Base-by-base conservation (phyloP, 2,329 filamentous ascomycete species). In the Colletotrichum sp. region DNA sequence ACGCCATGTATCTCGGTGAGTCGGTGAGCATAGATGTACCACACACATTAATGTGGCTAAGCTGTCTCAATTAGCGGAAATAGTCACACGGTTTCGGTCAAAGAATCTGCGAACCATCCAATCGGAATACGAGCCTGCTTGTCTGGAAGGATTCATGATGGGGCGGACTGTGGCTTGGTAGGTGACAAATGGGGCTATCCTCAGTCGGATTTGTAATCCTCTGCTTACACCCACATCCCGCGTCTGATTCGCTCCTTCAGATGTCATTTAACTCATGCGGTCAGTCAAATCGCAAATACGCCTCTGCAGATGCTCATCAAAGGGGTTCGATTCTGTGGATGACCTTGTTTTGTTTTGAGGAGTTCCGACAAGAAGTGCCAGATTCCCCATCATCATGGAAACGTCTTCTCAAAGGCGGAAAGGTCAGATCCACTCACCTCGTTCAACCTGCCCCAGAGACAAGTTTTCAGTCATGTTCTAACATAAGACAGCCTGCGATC, bases 401-500 rank as follows among this genome's bases (percentile, higher is more conserved):
- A 79, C 76, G 13, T 80, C 79, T 65, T 82, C 81, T 48, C 79
- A 80, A 48, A 80, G 80, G 52, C 74, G 74, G 36, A 76, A 76
- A 67, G 74, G 65, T 81, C 79, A 78, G 80, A 43, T 12, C 78
- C 70, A 80, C 76, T 43, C 24, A 21, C 9, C n/a, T 52, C 6
- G 3, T 52, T 70, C 4, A 57, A 63, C 67, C 73, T 63, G 43
- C 10, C 10, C 12, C 7, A 9, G 13, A 13, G 16, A 32, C n/a
- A 21, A n/a, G 39, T 12, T 48, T 48, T n/a, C 52, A 18, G 9
- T 26, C 26, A 36, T 15, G 18, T 12, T 36, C 75, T 77, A 36
- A 77, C 28, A 59, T 13, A n/a, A 26, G 16, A 21, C 18, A 85
- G 86, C 84, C 1, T 87, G 85, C 73, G 86, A 88, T 77, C 80